A percentile compares a stretch with the other conserved stretches of the same genome.
phyloP scores from a whole-genome alignment of 352 stramenopile genomes.

The Thalassiosira mediterranea region DNA sequence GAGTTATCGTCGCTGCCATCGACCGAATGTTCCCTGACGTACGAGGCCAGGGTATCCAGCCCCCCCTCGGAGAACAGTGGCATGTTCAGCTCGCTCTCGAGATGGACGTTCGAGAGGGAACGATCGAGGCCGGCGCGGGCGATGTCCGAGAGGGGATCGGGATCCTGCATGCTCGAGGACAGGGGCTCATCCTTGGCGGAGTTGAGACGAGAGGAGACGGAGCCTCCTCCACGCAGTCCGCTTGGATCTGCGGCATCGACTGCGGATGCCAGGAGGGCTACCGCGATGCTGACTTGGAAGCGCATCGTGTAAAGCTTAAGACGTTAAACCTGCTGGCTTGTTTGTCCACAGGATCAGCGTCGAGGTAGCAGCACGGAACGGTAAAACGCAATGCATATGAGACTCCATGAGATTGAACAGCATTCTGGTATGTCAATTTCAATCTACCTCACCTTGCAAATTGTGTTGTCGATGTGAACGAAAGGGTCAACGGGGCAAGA shows the following conservation, averaged over 20 bases:
- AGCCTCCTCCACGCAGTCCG: neutral
- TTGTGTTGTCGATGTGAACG: too few species aligned
- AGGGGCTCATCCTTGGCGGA: neutral
- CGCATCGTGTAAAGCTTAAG: too few species aligned
- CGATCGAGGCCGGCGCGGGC: conserved; percentile 18
- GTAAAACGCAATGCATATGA: too few species aligned
- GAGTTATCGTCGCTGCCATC: conserved; percentile 21
- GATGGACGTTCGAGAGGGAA: conserved; percentile 20
- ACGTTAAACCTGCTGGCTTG: too few species aligned
- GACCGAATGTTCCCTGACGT: conserved; percentile 13
- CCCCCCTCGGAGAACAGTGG: neutral
- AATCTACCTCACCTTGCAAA: too few species aligned
- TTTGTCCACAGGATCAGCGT: too few species aligned
- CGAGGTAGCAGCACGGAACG: too few species aligned
- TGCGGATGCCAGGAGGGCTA: neutral
- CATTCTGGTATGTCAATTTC: too few species aligned
- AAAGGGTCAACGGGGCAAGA: too few species aligned
- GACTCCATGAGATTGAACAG: too few species aligned
- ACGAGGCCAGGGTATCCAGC: neutral
- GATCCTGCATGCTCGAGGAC: neutral
- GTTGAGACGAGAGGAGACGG: neutral
- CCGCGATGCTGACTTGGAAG: neutral
- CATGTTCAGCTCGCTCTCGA: conserved; percentile 6
- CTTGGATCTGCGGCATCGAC: neutral
- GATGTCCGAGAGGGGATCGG: conserved; percentile 19